These are phyloP conservation scores for Arbutus unedo DNA, from an alignment of 148 eudicot species.

Conservation along the genomic window DNA sequence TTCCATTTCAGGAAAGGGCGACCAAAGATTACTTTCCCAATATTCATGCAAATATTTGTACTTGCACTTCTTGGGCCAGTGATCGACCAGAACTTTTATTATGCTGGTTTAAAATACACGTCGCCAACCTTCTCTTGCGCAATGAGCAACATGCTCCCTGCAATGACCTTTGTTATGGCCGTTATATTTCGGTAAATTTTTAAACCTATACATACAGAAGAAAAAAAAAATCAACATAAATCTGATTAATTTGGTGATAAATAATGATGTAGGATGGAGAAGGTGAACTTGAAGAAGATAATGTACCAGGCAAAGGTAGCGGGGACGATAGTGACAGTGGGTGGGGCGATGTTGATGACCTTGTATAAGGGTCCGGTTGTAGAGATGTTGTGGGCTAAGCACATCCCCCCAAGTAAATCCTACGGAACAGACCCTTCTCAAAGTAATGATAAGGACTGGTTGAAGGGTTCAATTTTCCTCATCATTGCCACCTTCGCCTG, in stretches of 20 bases:
- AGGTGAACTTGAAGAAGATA: constrained; percentile 62
- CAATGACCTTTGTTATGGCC: constrained; percentile 97
- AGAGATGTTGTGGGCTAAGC: constrained; percentile 51
- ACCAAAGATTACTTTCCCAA: constrained; percentile 69
- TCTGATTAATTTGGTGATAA: not conserved
- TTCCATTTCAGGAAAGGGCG: constrained; percentile 48
- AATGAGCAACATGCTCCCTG: constrained; percentile 98
- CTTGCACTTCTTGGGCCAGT: constrained; percentile 96
- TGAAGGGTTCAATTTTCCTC: constrained; percentile 76
- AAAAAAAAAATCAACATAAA: not conserved
- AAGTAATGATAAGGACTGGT: constrained; percentile 60
- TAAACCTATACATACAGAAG: not conserved
- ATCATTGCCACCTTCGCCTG: constrained; percentile 84
- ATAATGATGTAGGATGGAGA: constrained; percentile 66
- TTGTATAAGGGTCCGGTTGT: constrained; percentile 74
- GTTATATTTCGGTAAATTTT: constrained; percentile 58
- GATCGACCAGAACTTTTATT: constrained; percentile 92
- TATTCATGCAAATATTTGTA: constrained; percentile 68
- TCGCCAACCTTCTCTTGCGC: constrained; percentile 96
- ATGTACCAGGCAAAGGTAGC: constrained; percentile 83
- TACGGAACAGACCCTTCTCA: constrained; percentile 25
- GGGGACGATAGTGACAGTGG: constrained; percentile 87
- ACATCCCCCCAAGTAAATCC: constrained; percentile 30
- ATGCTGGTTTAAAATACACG: constrained; percentile 82
- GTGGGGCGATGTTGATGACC: constrained; percentile 97